Evolutionary conservation across 2,329 filamentous ascomycete species (phyloP).

Genomic region (Fusarium marasasianum): DNA sequence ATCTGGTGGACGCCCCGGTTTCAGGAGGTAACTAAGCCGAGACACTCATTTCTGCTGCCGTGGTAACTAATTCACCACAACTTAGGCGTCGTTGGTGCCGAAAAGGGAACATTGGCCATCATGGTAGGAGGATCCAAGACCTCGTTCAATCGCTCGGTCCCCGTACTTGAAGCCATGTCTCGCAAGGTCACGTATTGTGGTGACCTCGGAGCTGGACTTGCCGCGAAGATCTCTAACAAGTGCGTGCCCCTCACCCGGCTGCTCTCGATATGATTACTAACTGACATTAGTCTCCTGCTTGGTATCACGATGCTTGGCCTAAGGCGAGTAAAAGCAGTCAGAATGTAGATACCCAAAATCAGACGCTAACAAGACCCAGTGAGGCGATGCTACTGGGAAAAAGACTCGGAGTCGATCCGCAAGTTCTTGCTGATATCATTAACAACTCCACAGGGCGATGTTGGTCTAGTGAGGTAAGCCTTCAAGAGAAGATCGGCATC

Average conservation of each 20-base stretch:
- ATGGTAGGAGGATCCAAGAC: background rate
- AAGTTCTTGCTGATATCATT: background rate
- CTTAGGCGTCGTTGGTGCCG: background rate
- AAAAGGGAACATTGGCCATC: background rate
- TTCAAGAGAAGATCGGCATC: accelerated
- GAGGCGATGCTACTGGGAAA: background rate
- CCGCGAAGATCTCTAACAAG: background rate
- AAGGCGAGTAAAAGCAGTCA: background rate
- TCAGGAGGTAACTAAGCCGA: background rate
- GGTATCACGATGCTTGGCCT: background rate
- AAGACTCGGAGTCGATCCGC: background rate
- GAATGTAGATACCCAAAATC: accelerated
- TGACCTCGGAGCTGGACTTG: background rate
- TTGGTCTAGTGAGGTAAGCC: background rate
- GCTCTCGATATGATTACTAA: background rate
- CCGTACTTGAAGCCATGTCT: background rate
- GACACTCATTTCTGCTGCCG: background rate
- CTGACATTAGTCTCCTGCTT: background rate
- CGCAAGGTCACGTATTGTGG: background rate
- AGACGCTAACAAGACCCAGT: background rate
- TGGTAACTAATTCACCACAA: background rate
- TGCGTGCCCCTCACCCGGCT: background rate
- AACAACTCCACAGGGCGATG: background rate
- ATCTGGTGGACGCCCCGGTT: background rate
- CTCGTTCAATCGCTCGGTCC: background rate